phyloP scores from a whole-genome alignment of 139 green algal genomes.

The Auxenochlorella pyrenoidosa region DNA sequence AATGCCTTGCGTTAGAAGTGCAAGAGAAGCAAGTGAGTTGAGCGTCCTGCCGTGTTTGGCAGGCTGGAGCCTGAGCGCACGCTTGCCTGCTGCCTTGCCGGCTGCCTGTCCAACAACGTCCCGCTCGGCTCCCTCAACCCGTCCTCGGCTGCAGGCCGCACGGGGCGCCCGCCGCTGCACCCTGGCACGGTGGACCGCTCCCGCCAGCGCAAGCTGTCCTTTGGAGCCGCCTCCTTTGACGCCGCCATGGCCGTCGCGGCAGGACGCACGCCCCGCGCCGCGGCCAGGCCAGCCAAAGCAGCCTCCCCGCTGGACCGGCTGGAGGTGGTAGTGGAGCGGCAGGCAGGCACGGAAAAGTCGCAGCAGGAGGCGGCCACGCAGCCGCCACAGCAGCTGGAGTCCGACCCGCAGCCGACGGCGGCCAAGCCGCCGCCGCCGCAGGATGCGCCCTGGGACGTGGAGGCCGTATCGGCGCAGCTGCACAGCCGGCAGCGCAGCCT shows the following conservation, averaged over 20 bases:
- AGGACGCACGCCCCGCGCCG: background rate
- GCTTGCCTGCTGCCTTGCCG: too few species aligned
- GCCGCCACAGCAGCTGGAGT: background rate
- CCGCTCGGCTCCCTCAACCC: too few species aligned
- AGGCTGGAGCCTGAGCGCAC: too few species aligned
- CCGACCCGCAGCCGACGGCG: background rate
- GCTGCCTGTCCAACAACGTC: too few species aligned
- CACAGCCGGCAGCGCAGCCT: conserved; percentile 3
- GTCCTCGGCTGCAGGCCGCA: background rate
- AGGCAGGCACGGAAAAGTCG: background rate
- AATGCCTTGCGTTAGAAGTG: too few species aligned
- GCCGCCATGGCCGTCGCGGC: background rate
- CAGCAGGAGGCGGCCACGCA: background rate
- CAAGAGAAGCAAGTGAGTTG: too few species aligned
- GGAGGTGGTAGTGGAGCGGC: background rate
- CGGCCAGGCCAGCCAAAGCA: background rate
- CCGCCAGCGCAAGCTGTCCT: conserved; percentile 30
- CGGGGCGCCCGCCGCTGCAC: conserved; percentile 24
- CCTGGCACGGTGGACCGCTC: conserved; percentile 16
- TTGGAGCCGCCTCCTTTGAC: background rate
- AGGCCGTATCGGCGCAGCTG: background rate
- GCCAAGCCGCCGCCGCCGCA: background rate
- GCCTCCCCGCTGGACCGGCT: conserved; percentile 30
- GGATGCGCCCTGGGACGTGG: background rate
- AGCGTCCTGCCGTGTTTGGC: too few species aligned